These are phyloP conservation scores for Exophiala xenobiotica DNA, from an alignment of 2,329 filamentous ascomycete genomes.

Conservation along the genomic window DNA sequence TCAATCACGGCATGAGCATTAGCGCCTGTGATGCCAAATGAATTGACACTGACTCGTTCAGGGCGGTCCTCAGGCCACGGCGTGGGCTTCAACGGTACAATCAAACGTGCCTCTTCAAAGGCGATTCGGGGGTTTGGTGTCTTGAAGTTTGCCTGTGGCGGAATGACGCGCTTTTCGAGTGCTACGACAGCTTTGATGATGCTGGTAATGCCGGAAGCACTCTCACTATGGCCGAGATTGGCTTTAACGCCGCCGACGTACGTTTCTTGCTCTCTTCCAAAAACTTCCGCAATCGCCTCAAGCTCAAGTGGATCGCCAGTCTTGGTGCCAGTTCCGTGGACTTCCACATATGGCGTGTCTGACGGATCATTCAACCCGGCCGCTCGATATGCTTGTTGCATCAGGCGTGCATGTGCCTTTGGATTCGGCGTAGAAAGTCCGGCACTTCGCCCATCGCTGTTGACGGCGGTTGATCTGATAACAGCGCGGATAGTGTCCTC, in stretches of 20 bases:
- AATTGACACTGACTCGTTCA: constrained; percentile 36
- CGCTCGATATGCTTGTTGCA: too few relatives aligned
- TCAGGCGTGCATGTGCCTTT: too few relatives aligned
- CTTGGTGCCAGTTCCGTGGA: too few relatives aligned
- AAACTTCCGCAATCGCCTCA: not conserved
- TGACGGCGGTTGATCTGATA: too few relatives aligned
- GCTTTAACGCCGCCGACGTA: constrained; percentile 34
- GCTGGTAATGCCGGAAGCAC: constrained; percentile 31
- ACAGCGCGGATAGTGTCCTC: too few relatives aligned
- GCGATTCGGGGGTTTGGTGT: constrained; percentile 34
- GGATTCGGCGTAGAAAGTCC: too few relatives aligned
- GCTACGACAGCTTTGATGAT: constrained; percentile 34
- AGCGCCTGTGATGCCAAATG: constrained; percentile 39
- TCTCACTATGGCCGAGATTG: constrained; percentile 37
- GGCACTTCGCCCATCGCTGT: too few relatives aligned
- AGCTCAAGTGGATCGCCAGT: too few relatives aligned
- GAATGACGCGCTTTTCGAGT: constrained; percentile 31
- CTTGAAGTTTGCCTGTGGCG: constrained; percentile 34
- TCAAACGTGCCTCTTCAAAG: constrained; percentile 13
- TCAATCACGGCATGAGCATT: constrained; percentile 38
- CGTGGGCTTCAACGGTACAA: not conserved
- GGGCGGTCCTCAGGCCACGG: constrained; percentile 19
- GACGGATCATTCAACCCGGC: too few relatives aligned
- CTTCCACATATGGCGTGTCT: too few relatives aligned
- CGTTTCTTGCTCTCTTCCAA: constrained; percentile 24